Evolutionary conservation across 441 rosid genomes (phyloP), one percentile per base, ranked within the genome.

Genomic region (Geranium incanum): DNA sequence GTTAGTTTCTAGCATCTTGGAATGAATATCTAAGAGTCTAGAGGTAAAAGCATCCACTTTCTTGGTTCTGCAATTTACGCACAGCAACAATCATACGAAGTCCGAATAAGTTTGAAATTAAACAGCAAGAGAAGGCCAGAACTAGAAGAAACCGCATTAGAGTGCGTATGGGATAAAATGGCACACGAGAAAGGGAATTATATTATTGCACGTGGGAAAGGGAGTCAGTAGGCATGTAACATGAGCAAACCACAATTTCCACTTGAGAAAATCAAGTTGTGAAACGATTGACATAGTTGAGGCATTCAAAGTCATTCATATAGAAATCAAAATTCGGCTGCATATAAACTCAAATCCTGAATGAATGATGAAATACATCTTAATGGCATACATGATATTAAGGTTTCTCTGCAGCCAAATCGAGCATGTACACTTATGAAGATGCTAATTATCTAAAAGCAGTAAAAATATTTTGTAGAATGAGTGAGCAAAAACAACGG

Each of bases 21-120:
- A 83, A 85, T 95, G 99, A 67, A 95, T 91, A 77, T 93, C 98
- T 9, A 95, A 69, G 75, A 95, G 98, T 78, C 92, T 89, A 72
- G 97, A 90, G 37, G 99, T 91, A 81, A 93, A 95, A 78, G 69
- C 77, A 81, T 95, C 99, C 70, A 78, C 99, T 76, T 91, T 88
- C 75, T 86, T 88, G 1, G 99, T 93, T 82, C 99, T 95, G 84
- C 73, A 79, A 72, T 70, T 65, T 36, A 69, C 52, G 74, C 39
- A 78, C 73, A 52, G 33, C 50, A 79, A 48, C 41, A 66, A 63
- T 63, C 68, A 71, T 16, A 67, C 55, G 28, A n/a, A 36, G 36
- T 37, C n/a, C 48, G 28, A 0, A 60, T 39, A 68, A 43, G 2
- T 68, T 37, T 39, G 63, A 74, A 38, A 0, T 37, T 9, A 37